Conservation (phyloP, 2,329 filamentous ascomycete genomes). For the Arthrobotrys conoides region DNA sequence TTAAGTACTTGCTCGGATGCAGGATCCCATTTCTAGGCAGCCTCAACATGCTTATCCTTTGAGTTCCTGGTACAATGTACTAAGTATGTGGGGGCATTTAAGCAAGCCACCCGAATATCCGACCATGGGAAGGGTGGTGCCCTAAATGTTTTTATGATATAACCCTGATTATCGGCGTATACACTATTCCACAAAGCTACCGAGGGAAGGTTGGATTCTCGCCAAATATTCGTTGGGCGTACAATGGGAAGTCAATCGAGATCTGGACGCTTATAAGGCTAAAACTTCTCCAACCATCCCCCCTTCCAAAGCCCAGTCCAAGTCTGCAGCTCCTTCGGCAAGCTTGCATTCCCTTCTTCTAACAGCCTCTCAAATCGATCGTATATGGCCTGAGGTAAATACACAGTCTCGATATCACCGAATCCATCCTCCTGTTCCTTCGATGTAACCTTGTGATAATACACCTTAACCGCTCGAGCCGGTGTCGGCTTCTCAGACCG, state of each 20-base stretch:
- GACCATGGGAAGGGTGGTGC: background rate
- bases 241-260: no score
- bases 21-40: background rate
- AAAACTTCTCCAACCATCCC: conserved; percentile 56
- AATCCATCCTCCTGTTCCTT: conserved; percentile 26
- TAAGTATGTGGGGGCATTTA: background rate
- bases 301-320: conserved; percentile 40
- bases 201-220: background rate
- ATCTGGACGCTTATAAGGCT: background rate
- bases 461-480: conserved; percentile 48
- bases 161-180: background rate
- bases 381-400: conserved; percentile 43
- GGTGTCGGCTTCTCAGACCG: conserved; percentile 43
- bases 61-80: background rate
- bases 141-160: background rate
- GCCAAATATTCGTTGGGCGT: background rate
- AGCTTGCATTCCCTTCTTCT: conserved; percentile 34
- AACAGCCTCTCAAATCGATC: conserved; percentile 30
- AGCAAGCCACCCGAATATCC: background rate
- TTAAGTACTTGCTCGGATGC: background rate
- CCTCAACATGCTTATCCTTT: background rate
- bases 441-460: conserved; percentile 43
- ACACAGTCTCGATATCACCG: conserved; percentile 55
- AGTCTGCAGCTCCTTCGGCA: conserved; percentile 33
- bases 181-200: background rate